phyloP scores from a whole-genome alignment of 495 filamentous ascomycete species.

The Penicillium maclennaniae region DNA sequence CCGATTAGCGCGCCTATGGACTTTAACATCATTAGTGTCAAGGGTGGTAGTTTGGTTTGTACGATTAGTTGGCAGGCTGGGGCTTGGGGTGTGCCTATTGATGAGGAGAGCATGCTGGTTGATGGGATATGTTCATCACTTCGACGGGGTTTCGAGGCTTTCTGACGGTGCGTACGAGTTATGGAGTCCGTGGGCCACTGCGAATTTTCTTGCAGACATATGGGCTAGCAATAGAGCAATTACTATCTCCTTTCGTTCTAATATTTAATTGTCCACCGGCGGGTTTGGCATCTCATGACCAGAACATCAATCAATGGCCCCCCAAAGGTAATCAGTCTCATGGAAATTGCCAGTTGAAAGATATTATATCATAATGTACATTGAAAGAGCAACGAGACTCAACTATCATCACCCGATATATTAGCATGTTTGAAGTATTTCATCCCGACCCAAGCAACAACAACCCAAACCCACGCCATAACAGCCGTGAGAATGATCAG shows the following conservation, averaged over 20 bases:
- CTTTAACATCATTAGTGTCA: slow-evolving; percentile 12
- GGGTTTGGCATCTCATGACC: neutral
- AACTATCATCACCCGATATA: slow-evolving; percentile 59
- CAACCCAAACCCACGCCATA: slow-evolving; percentile 99
- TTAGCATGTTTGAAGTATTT: slow-evolving; percentile 98
- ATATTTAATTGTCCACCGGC: no score
- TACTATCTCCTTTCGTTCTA: no score
- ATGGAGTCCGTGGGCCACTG: no score
- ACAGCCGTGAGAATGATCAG: slow-evolving; percentile 87
- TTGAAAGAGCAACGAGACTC: slow-evolving; percentile 6
- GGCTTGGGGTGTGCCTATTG: neutral
- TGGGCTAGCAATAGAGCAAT: neutral
- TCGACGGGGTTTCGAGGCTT: neutral
- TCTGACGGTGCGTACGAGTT: neutral
- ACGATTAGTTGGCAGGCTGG: neutral
- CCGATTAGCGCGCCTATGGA: slow-evolving; percentile 18
- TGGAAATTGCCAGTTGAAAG: neutral
- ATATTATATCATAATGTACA: neutral
- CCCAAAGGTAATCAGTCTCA: neutral
- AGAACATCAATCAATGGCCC: neutral
- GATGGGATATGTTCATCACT: neutral
- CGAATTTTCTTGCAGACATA: neutral
- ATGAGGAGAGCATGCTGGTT: neutral
- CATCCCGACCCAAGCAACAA: slow-evolving; percentile 96
- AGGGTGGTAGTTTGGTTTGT: neutral